Evolutionary conservation across 2,329 filamentous ascomycete species (phyloP).

Genomic region (Calonectria leucothoes): DNA sequence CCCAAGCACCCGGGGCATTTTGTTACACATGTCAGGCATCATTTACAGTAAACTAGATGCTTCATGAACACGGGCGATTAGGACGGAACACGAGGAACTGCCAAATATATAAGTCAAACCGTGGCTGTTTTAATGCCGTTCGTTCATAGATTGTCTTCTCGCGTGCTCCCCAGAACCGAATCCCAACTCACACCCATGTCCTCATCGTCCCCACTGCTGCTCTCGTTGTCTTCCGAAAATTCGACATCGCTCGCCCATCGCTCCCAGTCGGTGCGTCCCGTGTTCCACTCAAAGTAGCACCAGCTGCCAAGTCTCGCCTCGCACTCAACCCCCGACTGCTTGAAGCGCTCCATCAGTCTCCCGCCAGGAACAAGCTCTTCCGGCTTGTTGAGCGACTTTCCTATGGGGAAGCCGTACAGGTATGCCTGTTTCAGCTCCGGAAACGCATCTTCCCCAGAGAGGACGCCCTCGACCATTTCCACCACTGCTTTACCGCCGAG

Average conservation of each 20-base stretch:
- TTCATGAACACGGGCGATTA: background rate
- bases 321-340: background rate
- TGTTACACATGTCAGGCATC: background rate
- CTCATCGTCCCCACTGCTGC: background rate
- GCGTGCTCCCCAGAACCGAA: background rate
- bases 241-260: background rate
- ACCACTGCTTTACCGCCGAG: background rate
- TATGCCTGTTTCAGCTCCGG: constrained; percentile 1
- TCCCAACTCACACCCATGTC: background rate
- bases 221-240: background rate
- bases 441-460: background rate
- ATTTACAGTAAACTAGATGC: background rate
- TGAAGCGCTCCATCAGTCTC: constrained; percentile 6
- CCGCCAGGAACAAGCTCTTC: background rate
- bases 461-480: background rate
- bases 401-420: constrained; percentile 17
- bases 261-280: background rate
- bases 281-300: constrained; percentile 21
- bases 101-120: background rate
- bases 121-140: background rate
- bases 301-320: constrained; percentile 25
- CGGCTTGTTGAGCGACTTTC: rapidly evolving
- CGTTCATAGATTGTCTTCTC: background rate
- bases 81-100: background rate
- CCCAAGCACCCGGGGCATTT: background rate